Evolutionary conservation across 2,329 filamentous ascomycete genomes (phyloP), one percentile per base, ranked within the genome.

Genomic region (Septoria linicola): DNA sequence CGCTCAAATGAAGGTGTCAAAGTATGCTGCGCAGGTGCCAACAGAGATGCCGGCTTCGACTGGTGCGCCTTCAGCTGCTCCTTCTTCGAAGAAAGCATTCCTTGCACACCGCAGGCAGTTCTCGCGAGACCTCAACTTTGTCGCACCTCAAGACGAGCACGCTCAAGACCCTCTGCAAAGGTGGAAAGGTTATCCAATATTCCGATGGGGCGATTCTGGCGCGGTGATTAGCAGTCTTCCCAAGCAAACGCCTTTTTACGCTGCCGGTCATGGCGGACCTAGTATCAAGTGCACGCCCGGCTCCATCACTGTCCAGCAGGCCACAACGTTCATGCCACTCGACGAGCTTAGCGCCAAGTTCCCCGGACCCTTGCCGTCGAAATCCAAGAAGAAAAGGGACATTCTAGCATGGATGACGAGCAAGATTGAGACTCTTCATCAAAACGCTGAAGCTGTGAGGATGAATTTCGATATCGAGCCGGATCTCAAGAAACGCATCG

Each of bases 301-400:
- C 2, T 88, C 92, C 60, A 81, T 96, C 19, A 89, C 84, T 62
- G 74, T 92, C n/a, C 80, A 83, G 55, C 86, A 81, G 60, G 79
- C 88, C 55, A 93, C 87, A 66, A 83, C 90, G 36, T 76, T 89
- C 23, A 74, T 88, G 37, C 83, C 88, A 3, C 73, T 90, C 7
- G 76, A 82, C 19, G 89, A 93, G 27, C 80, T 84, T 2, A 73
- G 93, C 41, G 79, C 82, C 14, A 89, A 85, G 60, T 97, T 97
- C 64, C 93, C 93, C 0, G 93, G 93, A 0, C 93, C 95, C 2
- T 74, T 99, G 21, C 90, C 87, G 69, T 80, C 84, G 34, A 97
- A 96, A 67, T 83, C 85, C 1, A 97, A 96, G 77, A 97, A 95
- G 77, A 99, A 99, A 77, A 99, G 97, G 74, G 92, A 99, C 48